Evolutionary conservation across 768 basidiomycete species (phyloP).

Genomic region (Macrolepiota dolichaula): DNA sequence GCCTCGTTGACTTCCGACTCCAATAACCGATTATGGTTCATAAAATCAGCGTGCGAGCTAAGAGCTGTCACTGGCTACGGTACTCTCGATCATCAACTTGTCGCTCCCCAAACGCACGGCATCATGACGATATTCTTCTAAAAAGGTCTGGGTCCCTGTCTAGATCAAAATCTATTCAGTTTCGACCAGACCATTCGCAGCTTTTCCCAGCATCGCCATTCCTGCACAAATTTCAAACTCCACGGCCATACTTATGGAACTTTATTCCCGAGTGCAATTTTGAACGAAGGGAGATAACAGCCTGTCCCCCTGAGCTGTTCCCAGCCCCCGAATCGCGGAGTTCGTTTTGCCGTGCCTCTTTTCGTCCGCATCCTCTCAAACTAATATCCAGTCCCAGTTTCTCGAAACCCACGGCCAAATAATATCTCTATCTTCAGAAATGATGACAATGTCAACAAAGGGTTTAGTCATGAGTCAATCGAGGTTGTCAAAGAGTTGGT

Average conservation of each 20-base stretch:
- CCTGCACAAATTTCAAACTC: not conserved
- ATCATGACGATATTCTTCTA: not conserved
- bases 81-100: not conserved
- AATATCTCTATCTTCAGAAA: not conserved
- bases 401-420: not conserved
- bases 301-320: not conserved
- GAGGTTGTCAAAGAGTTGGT: not conserved
- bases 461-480: slow-evolving; percentile 3
- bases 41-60: not conserved
- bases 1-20: not conserved
- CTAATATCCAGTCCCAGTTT: not conserved
- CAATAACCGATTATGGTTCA: not conserved
- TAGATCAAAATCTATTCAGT: not conserved
- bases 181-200: not conserved
- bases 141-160: not conserved
- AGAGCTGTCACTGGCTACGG: not conserved
- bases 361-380: not conserved
- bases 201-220: not conserved
- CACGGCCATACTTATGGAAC: not conserved
- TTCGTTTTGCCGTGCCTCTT: not conserved
- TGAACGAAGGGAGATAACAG: not conserved
- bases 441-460: slow-evolving; percentile 6
- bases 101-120: not conserved
- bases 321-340: not conserved
- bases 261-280: not conserved